phyloP scores from a whole-genome alignment of 2,329 filamentous ascomycete species.

The Colletotrichum sp. region DNA sequence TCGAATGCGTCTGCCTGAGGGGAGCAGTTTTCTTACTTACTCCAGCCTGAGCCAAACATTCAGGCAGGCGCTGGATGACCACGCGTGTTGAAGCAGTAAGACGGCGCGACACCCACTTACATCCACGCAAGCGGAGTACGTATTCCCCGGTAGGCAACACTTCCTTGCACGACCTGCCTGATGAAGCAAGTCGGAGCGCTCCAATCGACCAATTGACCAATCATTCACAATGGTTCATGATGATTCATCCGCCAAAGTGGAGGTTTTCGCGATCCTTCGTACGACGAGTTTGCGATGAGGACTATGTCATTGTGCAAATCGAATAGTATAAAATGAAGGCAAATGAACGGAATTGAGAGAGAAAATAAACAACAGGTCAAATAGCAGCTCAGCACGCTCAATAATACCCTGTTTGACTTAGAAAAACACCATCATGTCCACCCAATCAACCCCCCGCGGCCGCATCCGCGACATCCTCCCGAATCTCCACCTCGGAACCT shows the following conservation, averaged over 20 bases:
- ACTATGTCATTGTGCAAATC: not conserved
- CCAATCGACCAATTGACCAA: not conserved
- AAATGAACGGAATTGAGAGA: not conserved
- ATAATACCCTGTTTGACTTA: not conserved
- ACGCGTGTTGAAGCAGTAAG: not conserved
- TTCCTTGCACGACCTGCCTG: not conserved
- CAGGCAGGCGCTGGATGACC: not conserved
- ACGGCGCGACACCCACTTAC: not conserved
- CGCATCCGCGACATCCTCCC: constrained; percentile 51
- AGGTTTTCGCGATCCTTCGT: not conserved
- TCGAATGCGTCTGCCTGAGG: not conserved
- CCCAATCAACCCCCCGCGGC: constrained; percentile 21
- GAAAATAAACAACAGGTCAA: not conserved
- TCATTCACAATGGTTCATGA: not conserved
- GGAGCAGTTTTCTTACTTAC: not conserved
- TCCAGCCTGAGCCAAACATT: not conserved
- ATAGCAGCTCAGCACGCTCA: not conserved
- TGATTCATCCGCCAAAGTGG: not conserved
- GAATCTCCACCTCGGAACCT: constrained; percentile 46
- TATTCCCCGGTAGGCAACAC: not conserved
- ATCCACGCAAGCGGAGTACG: not conserved
- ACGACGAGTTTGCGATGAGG: not conserved
- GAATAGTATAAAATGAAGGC: not conserved
- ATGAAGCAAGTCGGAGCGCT: not conserved
- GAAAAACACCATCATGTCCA: not conserved